These are phyloP conservation scores for Tylopilus sp. DNA, from an alignment of 1,284 basidiomycete species.

Conservation along the genomic window DNA sequence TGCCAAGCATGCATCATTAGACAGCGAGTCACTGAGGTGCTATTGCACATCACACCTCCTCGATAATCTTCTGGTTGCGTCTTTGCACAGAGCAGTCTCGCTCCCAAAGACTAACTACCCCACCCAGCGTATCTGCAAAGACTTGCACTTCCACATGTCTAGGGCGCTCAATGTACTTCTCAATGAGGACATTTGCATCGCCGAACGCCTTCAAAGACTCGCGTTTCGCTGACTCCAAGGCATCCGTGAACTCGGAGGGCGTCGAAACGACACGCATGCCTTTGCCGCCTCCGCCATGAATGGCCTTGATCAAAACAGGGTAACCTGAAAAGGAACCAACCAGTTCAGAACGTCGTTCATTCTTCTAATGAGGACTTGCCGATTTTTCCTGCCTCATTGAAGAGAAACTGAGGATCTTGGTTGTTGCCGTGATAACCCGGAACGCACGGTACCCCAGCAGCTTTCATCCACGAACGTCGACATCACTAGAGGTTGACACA, in stretches of 20 bases:
- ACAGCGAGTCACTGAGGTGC: neutral
- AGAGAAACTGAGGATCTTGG: conserved; percentile 66
- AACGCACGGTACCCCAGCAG: conserved; percentile 89
- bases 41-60: conserved; percentile 52
- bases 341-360: neutral
- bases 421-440: conserved; percentile 84
- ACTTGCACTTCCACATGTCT: conserved; percentile 90
- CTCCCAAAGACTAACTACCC: conserved; percentile 87
- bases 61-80: conserved; percentile 93
- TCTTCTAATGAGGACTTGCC: conserved; percentile 39
- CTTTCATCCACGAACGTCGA: conserved; percentile 36
- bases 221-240: conserved; percentile 79
- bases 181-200: conserved; percentile 81
- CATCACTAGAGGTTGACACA: neutral
- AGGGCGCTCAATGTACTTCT: conserved; percentile 81
- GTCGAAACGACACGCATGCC: conserved; percentile 89
- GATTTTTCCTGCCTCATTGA: conserved; percentile 67
- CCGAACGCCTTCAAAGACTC: conserved; percentile 87
- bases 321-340: conserved; percentile 49
- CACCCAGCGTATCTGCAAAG: conserved; percentile 76
- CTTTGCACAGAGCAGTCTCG: conserved; percentile 94
- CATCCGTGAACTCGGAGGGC: conserved; percentile 66
- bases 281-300: conserved; percentile 95
- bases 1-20: conserved; percentile 29
- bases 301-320: conserved; percentile 93